Evolutionary conservation across 2,329 filamentous ascomycete species (phyloP).

Genomic region (Calonectria pteridis): DNA sequence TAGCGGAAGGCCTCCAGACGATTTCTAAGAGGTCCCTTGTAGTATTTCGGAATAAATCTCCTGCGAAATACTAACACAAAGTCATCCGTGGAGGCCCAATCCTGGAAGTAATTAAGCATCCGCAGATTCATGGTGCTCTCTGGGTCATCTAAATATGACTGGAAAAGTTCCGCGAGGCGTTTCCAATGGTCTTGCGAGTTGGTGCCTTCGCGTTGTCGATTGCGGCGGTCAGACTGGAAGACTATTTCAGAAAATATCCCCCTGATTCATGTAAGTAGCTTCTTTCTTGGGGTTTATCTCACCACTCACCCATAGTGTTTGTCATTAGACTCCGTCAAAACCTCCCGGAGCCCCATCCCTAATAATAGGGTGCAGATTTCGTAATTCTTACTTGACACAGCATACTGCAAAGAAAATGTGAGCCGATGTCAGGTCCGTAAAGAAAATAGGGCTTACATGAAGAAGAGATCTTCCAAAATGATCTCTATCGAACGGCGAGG

Average conservation of each 20-base stretch:
- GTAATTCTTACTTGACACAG: not conserved
- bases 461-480: conserved; percentile 22
- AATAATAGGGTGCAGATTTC: not conserved
- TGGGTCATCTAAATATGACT: conserved; percentile 34
- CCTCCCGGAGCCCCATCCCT: not conserved
- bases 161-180: conserved; percentile 33
- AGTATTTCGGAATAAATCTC: conserved; percentile 36
- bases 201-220: not conserved
- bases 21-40: conserved; percentile 6
- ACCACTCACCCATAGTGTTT: not conserved
- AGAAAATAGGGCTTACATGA: conserved; percentile 26
- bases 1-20: conserved; percentile 43
- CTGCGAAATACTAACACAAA: conserved; percentile 18
- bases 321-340: not conserved
- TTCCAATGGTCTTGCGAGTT: not conserved
- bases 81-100: conserved; percentile 21
- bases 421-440: not conserved
- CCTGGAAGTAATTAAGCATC: conserved; percentile 28
- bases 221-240: not conserved
- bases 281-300: not conserved
- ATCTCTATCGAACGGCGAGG: conserved; percentile 43
- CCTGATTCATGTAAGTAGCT: not conserved
- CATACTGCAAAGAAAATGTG: not conserved
- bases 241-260: not conserved
- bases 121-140: conserved; percentile 27